Conservation (phyloP, 1,284 basidiomycete species). For the Meira nashicola region DNA sequence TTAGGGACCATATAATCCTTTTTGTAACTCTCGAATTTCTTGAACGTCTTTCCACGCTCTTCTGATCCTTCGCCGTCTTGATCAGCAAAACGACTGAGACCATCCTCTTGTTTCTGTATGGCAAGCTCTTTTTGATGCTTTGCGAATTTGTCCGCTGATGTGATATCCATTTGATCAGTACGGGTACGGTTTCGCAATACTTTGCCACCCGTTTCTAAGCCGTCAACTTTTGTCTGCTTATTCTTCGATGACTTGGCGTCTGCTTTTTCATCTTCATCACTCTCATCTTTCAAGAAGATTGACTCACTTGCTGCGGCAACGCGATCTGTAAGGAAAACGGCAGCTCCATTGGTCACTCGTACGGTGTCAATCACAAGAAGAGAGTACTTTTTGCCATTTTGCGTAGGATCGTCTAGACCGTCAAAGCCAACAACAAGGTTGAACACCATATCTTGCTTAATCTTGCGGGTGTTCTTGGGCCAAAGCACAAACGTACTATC, state of each 20-base stretch:
- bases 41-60: conserved; percentile 68
- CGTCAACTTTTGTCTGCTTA: conserved; percentile 14
- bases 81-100: conserved; percentile 75
- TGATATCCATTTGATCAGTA: conserved; percentile 75
- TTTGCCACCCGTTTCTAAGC: conserved; percentile 42
- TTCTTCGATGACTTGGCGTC: conserved; percentile 26
- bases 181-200: conserved; percentile 54
- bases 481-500: conserved; percentile 80
- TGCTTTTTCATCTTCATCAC: conserved; percentile 29
- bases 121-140: conserved; percentile 87
- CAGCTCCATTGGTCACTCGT: conserved; percentile 64
- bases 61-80: conserved; percentile 55
- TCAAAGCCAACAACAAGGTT: conserved; percentile 79
- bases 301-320: conserved; percentile 61
- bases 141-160: conserved; percentile 68
- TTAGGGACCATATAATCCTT: conserved; percentile 80
- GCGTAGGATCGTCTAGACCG: conserved; percentile 65
- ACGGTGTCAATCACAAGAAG: conserved; percentile 87
- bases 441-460: conserved; percentile 79
- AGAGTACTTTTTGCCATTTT: conserved; percentile 73
- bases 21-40: conserved; percentile 94
- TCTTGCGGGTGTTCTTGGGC: conserved; percentile 68
- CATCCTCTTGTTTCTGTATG: conserved; percentile 70
- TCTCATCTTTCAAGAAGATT: conserved; percentile 65
- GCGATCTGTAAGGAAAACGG: conserved; percentile 71